Evolutionary conservation across 179 eudicot species (phyloP).

Genomic region (Sideroxylon spinosum): DNA sequence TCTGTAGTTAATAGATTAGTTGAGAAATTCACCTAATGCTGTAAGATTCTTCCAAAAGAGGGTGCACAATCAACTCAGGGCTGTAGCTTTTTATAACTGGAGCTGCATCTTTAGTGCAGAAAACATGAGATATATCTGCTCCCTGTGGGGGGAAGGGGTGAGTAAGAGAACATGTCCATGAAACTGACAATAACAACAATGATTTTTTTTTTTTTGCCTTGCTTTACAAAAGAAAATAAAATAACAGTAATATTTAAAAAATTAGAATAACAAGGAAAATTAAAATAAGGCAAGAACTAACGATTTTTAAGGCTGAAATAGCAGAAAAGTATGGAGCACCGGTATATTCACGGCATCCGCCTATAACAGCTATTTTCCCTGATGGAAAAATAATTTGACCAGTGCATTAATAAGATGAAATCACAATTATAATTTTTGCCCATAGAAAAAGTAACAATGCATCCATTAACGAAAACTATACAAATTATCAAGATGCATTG

Average conservation of each 20-base stretch:
- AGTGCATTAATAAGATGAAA: not conserved
- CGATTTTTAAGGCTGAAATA: slow-evolving; percentile 91
- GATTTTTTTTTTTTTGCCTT: not conserved
- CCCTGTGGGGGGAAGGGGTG: slow-evolving; percentile 41
- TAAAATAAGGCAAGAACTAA: slow-evolving; percentile 33
- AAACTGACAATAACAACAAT: not conserved
- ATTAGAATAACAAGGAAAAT: not conserved
- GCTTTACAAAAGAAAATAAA: not conserved
- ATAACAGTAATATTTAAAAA: not conserved
- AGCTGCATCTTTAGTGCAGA: slow-evolving; percentile 97
- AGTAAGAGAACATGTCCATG: not conserved
- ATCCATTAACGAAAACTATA: not conserved
- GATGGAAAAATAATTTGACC: slow-evolving; percentile 24
- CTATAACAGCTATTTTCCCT: slow-evolving; percentile 97
- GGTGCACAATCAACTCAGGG: slow-evolving; percentile 96
- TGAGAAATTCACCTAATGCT: slow-evolving; percentile 52
- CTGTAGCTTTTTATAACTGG: slow-evolving; percentile 92
- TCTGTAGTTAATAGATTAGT: not conserved
- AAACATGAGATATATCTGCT: slow-evolving; percentile 94
- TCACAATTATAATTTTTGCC: not conserved
- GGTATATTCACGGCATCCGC: slow-evolving; percentile 99
- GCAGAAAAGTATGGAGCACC: slow-evolving; percentile 99
- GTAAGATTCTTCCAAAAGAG: slow-evolving; percentile 88
- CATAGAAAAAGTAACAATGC: not conserved
- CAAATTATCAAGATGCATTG: not conserved